Conservation (phyloP, 768 basidiomycete species). For the Boletus sp. region DNA sequence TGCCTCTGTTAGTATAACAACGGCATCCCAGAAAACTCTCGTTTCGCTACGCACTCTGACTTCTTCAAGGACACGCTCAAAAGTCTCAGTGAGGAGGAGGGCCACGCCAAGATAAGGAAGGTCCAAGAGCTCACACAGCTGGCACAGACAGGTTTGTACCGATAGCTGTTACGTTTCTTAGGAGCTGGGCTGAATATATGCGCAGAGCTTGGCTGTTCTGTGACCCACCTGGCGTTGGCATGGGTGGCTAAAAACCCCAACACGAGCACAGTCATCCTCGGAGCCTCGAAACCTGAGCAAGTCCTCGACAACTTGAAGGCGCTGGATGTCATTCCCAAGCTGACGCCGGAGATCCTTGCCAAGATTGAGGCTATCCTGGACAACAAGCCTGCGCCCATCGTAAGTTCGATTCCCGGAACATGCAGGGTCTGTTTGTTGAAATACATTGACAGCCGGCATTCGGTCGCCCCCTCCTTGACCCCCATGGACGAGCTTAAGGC, state of each 20-base stretch:
- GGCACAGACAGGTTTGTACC: slow-evolving; percentile 35
- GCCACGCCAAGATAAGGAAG: slow-evolving; percentile 46
- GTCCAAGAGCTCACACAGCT: slow-evolving; percentile 46
- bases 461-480: slow-evolving; percentile 32
- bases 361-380: slow-evolving; percentile 54
- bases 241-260: slow-evolving; percentile 54
- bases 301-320: slow-evolving; percentile 50
- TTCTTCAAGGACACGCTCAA: slow-evolving; percentile 47
- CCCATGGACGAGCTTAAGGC: slow-evolving; percentile 17
- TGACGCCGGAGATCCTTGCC: slow-evolving; percentile 48
- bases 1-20: slow-evolving; percentile 39
- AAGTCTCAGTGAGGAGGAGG: slow-evolving; percentile 41
- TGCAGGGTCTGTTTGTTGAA: slow-evolving; percentile 4
- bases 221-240: slow-evolving; percentile 54
- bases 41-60: slow-evolving; percentile 47
- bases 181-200: neutral
- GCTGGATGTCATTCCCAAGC: slow-evolving; percentile 51
- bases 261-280: slow-evolving; percentile 47
- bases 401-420: slow-evolving; percentile 13
- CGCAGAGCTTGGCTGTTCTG: slow-evolving; percentile 43
- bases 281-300: slow-evolving; percentile 49
- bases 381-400: slow-evolving; percentile 35
- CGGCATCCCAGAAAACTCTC: slow-evolving; percentile 51
- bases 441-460: slow-evolving; percentile 18
- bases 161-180: neutral